These are phyloP conservation scores for Protomyces inundatus DNA, from an alignment of 1,139 yeast species.

Conservation along the genomic window DNA sequence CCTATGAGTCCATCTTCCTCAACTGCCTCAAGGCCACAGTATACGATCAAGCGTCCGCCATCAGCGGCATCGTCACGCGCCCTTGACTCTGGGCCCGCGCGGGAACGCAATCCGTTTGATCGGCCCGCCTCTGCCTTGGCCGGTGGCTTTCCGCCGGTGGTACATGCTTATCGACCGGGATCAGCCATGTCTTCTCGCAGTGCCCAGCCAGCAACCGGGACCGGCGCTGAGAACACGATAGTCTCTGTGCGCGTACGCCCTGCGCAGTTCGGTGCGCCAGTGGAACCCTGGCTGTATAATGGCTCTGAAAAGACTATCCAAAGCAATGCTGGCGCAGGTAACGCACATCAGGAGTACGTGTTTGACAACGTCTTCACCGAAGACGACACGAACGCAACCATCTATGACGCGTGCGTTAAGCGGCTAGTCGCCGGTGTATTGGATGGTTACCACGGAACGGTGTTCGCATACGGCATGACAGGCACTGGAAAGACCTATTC, in stretches of 20 bases:
- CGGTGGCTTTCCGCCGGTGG: not conserved
- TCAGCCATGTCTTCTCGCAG: conserved; percentile 12
- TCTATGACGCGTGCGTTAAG: conserved; percentile 57
- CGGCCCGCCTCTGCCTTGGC: not conserved
- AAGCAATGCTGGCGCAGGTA: not conserved
- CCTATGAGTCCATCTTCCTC: conserved; percentile 2
- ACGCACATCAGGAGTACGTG: conserved; percentile 40
- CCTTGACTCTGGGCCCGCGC: not conserved
- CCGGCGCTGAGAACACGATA: conserved; percentile 5
- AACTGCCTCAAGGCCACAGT: not conserved
- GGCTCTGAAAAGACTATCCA: not conserved
- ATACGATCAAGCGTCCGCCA: not conserved
- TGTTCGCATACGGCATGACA: conserved; percentile 93
- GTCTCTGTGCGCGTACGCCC: conserved; percentile 19
- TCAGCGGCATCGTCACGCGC: not conserved
- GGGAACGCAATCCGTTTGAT: conserved; percentile 3
- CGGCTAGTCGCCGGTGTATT: conserved; percentile 61
- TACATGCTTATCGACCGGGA: not conserved
- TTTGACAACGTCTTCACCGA: conserved; percentile 67
- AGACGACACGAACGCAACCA: conserved; percentile 48
- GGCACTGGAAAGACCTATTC: conserved; percentile 94
- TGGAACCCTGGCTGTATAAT: conserved; percentile 10
- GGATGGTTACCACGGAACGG: conserved; percentile 79
- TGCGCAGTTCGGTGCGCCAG: not conserved
- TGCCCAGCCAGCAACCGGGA: not conserved